Conservation (phyloP, 1,284 basidiomycete species). For the Volvariella surrecta region DNA sequence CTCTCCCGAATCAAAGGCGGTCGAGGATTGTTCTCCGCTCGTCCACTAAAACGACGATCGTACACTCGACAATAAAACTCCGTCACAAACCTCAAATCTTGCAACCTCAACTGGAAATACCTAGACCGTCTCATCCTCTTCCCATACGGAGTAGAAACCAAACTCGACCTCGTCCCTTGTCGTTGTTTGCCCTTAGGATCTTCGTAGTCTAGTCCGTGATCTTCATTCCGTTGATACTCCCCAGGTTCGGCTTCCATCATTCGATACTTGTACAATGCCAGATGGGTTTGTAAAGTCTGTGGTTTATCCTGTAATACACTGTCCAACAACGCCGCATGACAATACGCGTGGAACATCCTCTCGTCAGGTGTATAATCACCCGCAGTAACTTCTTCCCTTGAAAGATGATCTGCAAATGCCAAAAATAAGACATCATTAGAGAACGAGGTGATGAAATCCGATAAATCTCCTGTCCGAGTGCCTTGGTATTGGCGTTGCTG, state of each 20-base stretch:
- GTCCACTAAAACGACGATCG: constrained; percentile 61
- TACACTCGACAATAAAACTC: constrained; percentile 71
- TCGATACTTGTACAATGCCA: constrained; percentile 63
- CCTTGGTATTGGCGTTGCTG: constrained; percentile 43
- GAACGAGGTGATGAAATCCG: constrained; percentile 80
- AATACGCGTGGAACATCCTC: constrained; percentile 61
- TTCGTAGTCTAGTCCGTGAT: too few relatives aligned
- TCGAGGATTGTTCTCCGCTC: constrained; percentile 50
- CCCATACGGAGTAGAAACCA: too few relatives aligned
- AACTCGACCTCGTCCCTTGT: not conserved
- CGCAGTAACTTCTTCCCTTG: constrained; percentile 37
- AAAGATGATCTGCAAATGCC: constrained; percentile 70
- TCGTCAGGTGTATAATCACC: constrained; percentile 39
- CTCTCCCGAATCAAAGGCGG: constrained; percentile 61
- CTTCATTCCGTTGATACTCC: too few relatives aligned
- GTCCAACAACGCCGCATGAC: constrained; percentile 76
- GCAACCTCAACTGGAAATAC: constrained; percentile 57
- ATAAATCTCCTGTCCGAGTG: constrained; percentile 63
- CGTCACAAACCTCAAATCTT: constrained; percentile 60
- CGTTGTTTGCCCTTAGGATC: too few relatives aligned
- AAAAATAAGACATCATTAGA: constrained; percentile 71
- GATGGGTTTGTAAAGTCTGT: constrained; percentile 65
- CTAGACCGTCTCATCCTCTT: constrained; percentile 20
- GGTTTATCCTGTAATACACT: constrained; percentile 87
- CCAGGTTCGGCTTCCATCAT: constrained; percentile 35